These are phyloP conservation scores for Cylindrotheca closterium DNA, from an alignment of 108 stramenopile species.

Conservation along the genomic window DNA sequence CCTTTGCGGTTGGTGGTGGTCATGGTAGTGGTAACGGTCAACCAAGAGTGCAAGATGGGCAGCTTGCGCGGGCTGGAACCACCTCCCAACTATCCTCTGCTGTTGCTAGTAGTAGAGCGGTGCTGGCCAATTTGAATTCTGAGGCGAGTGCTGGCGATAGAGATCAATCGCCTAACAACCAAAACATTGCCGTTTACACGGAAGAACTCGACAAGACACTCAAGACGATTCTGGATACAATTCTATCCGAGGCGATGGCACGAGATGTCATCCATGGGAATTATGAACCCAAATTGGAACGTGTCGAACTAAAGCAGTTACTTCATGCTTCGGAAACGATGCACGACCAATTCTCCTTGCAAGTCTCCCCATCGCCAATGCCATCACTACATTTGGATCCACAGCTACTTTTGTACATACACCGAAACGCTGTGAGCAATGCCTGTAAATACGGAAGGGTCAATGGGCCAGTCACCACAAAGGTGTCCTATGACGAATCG, in stretches of 20 bases:
- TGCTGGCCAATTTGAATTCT: neutral
- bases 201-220: constrained; percentile 49
- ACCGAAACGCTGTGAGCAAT: constrained; percentile 74
- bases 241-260: constrained; percentile 71
- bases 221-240: constrained; percentile 56
- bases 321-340: constrained; percentile 16
- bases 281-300: constrained; percentile 44
- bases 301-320: constrained; percentile 33
- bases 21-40: neutral
- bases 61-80: neutral
- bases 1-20: neutral
- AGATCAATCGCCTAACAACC: too few species aligned
- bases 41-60: too few species aligned
- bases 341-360: constrained; percentile 42
- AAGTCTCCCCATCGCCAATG: constrained; percentile 31
- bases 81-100: neutral
- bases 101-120: neutral
- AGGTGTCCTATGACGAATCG: constrained; percentile 29
- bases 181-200: neutral
- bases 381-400: constrained; percentile 46
- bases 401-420: constrained; percentile 59
- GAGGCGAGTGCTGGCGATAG: neutral
- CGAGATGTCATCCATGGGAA: constrained; percentile 60
- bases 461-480: constrained; percentile 50
- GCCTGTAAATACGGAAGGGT: constrained; percentile 68